phyloP scores from a whole-genome alignment of 441 rosid genomes.

The Pelargonium citronellum region DNA sequence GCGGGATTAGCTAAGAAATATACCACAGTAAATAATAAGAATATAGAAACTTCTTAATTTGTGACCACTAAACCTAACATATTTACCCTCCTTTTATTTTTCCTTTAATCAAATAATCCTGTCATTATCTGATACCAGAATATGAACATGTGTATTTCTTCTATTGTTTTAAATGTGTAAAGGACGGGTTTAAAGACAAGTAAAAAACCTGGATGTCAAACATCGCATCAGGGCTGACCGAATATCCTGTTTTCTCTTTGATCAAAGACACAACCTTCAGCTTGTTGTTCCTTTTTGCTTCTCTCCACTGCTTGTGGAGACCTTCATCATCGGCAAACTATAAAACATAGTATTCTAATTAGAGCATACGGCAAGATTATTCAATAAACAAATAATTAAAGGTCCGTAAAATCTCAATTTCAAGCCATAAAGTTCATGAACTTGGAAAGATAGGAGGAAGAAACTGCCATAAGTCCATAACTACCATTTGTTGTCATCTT shows the following conservation, averaged over 20 bases:
- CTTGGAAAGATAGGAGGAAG: too few species aligned
- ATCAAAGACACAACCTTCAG: constrained; percentile 64
- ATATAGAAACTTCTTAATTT: too few species aligned
- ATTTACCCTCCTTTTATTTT: not conserved
- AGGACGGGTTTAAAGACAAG: constrained; percentile 11
- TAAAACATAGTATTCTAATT: constrained; percentile 20
- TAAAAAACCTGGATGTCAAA: constrained; percentile 78
- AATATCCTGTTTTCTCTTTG: constrained; percentile 77
- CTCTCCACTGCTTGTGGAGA: constrained; percentile 72
- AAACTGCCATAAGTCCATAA: too few species aligned
- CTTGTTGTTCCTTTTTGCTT: constrained; percentile 73
- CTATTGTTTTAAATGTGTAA: not conserved
- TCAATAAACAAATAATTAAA: too few species aligned
- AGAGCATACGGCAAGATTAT: not conserved
- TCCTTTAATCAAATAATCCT: not conserved
- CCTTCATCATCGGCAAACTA: constrained; percentile 82
- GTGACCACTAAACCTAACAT: too few species aligned
- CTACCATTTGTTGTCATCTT: too few species aligned
- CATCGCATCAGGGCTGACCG: constrained; percentile 85
- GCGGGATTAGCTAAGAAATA: not conserved
- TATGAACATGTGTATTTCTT: not conserved
- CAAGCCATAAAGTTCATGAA: too few species aligned
- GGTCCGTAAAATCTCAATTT: not conserved
- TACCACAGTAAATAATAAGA: not conserved
- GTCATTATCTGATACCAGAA: not conserved